These are phyloP conservation scores for Carpinus fangiana DNA, from an alignment of 306 rosid genomes.

Conservation along the genomic window DNA sequence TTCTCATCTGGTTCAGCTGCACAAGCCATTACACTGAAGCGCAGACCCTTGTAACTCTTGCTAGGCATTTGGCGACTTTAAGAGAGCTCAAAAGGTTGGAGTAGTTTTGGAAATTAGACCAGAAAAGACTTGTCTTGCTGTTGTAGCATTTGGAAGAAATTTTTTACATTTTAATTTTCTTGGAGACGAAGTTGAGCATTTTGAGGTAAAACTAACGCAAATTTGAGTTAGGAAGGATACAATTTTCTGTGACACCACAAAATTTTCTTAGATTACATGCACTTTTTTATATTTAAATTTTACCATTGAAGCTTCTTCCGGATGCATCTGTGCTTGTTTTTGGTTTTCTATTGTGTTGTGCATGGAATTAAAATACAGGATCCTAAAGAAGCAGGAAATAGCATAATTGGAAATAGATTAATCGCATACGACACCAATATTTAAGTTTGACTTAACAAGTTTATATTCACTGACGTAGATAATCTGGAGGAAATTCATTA, in stretches of 20 bases:
- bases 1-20: slow-evolving; percentile 41
- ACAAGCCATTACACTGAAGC: slow-evolving; percentile 43
- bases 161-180: slow-evolving; percentile 19
- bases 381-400: too few species aligned
- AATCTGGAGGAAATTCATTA: too few species aligned
- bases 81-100: slow-evolving; percentile 39
- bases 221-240: slow-evolving; percentile 32
- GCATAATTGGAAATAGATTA: too few species aligned
- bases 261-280: slow-evolving; percentile 7
- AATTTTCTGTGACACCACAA: slow-evolving; percentile 23
- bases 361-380: too few species aligned
- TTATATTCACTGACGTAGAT: too few species aligned
- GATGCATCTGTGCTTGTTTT: slow-evolving; percentile 5
- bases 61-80: slow-evolving; percentile 48
- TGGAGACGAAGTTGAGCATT: slow-evolving; percentile 41
- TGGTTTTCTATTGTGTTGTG: neutral
- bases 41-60: slow-evolving; percentile 51
- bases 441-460: too few species aligned
- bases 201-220: slow-evolving; percentile 32
- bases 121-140: slow-evolving; percentile 41
- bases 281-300: neutral
- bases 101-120: slow-evolving; percentile 49
- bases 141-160: slow-evolving; percentile 54
- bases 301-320: neutral
- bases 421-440: too few species aligned